Evolutionary conservation across 345 rosid genomes (phyloP).

Genomic region (Melaleuca alternifolia): DNA sequence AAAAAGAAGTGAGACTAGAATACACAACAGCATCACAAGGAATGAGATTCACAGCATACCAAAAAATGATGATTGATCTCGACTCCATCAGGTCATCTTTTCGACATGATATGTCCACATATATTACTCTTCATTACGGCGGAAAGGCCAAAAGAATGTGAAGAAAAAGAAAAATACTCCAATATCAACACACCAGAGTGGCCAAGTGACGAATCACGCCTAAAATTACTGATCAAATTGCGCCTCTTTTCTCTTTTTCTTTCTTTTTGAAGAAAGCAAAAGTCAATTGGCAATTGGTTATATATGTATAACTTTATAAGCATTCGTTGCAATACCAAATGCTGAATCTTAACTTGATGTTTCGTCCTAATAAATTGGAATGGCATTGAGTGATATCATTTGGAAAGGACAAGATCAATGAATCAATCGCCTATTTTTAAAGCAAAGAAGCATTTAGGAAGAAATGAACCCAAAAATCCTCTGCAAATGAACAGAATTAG

Average conservation of each 20-base stretch:
- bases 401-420: too few relatives aligned
- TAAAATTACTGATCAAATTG: neutral
- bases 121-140: neutral
- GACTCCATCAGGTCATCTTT: neutral
- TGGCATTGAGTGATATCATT: too few relatives aligned
- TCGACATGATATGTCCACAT: neutral
- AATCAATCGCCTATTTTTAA: too few relatives aligned
- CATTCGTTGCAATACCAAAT: neutral
- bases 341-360: neutral
- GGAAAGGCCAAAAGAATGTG: neutral
- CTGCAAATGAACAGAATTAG: neutral
- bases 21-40: neutral
- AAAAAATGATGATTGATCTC: neutral
- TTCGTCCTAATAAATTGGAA: neutral
- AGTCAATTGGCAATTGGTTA: neutral
- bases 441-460: neutral
- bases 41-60: neutral
- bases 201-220: neutral
- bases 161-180: neutral
- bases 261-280: neutral
- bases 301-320: too few relatives aligned
- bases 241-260: neutral
- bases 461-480: neutral
- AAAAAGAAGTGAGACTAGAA: neutral
- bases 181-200: neutral